Conservation (phyloP, 2,329 filamentous ascomycete genomes). For the Phaeosphaeriaceae sp. region DNA sequence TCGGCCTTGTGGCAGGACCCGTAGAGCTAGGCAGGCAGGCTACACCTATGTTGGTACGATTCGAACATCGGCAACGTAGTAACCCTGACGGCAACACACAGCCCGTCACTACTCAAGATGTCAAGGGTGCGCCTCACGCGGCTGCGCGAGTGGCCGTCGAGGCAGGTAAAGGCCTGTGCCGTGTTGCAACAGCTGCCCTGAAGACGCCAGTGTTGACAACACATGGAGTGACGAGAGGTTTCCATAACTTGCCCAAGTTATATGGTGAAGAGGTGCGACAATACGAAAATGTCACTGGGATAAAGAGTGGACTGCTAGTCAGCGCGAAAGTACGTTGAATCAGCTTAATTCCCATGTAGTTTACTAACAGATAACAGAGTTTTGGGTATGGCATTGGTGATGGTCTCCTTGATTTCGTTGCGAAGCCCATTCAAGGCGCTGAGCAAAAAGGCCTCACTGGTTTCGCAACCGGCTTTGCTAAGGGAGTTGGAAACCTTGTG, state of each 20-base stretch:
- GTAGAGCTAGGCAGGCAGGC: conserved; percentile 26
- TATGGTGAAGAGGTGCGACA: conserved; percentile 83
- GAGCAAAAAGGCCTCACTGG: conserved; percentile 68
- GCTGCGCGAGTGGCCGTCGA: conserved; percentile 64
- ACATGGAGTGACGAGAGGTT: conserved; percentile 78
- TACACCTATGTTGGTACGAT: conserved; percentile 9
- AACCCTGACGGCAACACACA: background rate
- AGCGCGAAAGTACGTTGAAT: conserved; percentile 66
- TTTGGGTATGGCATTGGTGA: conserved; percentile 78
- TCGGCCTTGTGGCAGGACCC: conserved; percentile 29
- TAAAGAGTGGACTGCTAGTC: conserved; percentile 74
- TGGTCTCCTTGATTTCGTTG: conserved; percentile 78
- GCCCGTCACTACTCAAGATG: background rate
- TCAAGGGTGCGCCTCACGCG: conserved; percentile 13
- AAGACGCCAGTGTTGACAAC: conserved; percentile 83
- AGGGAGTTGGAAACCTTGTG: conserved; percentile 71
- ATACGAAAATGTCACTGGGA: conserved; percentile 74
- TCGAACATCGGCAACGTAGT: conserved; percentile 2
- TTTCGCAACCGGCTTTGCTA: conserved; percentile 77
- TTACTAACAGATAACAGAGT: conserved; percentile 60
- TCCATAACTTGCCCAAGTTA: conserved; percentile 81
- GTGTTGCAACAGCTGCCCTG: conserved; percentile 72
- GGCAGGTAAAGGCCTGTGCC: conserved; percentile 68
- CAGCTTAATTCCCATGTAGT: too few relatives aligned
- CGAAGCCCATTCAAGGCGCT: conserved; percentile 72